phyloP scores from a whole-genome alignment of 2,329 filamentous ascomycete genomes.

The Zarea fungicola region DNA sequence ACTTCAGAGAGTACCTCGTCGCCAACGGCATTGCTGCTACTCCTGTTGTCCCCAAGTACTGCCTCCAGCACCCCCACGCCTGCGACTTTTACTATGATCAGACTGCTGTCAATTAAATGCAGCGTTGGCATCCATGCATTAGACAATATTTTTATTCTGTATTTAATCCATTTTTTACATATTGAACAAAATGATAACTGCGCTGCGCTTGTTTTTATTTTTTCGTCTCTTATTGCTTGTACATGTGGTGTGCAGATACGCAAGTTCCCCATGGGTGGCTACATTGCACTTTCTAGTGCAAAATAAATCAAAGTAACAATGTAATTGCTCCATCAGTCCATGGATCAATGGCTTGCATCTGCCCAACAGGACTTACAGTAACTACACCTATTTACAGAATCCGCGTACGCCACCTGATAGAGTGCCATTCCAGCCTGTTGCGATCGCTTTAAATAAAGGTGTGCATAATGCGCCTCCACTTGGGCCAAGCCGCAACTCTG shows the following conservation, averaged over 20 bases:
- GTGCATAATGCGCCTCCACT: slow-evolving; percentile 40
- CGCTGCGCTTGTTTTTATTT: no score
- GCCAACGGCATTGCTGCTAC: slow-evolving; percentile 28
- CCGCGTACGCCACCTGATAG: neutral
- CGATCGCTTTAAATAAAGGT: slow-evolving; percentile 25
- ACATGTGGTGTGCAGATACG: no score
- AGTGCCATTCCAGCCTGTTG: neutral
- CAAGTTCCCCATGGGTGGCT: no score
- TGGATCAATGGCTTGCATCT: no score
- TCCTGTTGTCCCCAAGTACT: slow-evolving; percentile 52
- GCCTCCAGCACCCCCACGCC: slow-evolving; percentile 50
- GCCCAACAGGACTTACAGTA: no score
- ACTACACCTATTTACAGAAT: neutral
- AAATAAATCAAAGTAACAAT: no score
- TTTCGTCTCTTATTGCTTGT: no score
- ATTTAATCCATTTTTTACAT: neutral
- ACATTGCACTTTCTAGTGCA: no score
- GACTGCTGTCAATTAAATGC: slow-evolving; percentile 24
- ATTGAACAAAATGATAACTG: no score
- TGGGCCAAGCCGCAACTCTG: slow-evolving; percentile 44
- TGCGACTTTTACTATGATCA: slow-evolving; percentile 52
- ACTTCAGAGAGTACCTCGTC: slow-evolving; percentile 11
- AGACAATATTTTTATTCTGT: neutral
- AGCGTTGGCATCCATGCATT: neutral
- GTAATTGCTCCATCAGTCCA: no score